Evolutionary conservation across 225 moss, liverwort and hornwort genomes (phyloP), one percentile per base, ranked within the genome.

Genomic region (Thuidium tamariscinum): DNA sequence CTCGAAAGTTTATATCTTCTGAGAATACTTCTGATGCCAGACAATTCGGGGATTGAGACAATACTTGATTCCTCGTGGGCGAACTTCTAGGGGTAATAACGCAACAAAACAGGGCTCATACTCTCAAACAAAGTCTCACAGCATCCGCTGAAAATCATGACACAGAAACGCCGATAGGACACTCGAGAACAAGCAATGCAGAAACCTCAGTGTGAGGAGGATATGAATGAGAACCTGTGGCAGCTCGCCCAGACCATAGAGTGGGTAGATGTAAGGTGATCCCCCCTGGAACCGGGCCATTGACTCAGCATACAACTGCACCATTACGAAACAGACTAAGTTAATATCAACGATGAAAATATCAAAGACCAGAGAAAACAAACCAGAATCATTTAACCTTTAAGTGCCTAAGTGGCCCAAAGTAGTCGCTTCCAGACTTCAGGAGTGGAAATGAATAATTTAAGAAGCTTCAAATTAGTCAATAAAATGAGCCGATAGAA

Each of bases 191-290:
- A 71, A 51, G 79, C 10, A 70, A 57, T 52, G 68, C 74, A 37
- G 30, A 59, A 82, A 76, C 56, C 36, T 48, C 23, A 59, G 57
- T 27, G 37, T 61, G 73, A 19, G 34, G 15, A 29, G 70, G 14
- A 51, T 39, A 56, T 6, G 75, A 52, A 81, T 5, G 71, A 88
- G 80, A 65, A 95, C 98, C 96, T 98, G 98, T 59, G 97, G 97
- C 85, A 97, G 89, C 90, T 96, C 97, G 77, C 97, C 98, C 68
- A 98, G 95, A 73, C 97, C 98, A 86, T 96, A 98, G 76, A 98
- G 88, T 25, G 98, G 97, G 74, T 98, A 98, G 59, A 98, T 98
- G 74, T 98, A 98, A 14, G 98, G 98, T 48, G 98, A 98, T 87
- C 96, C 96, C 34, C 98, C 97, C 64, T 95, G 96, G 87, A 98